These are phyloP conservation scores for Diaporthe amygdali DNA, from an alignment of 2,329 filamentous ascomycete species.

Conservation along the genomic window DNA sequence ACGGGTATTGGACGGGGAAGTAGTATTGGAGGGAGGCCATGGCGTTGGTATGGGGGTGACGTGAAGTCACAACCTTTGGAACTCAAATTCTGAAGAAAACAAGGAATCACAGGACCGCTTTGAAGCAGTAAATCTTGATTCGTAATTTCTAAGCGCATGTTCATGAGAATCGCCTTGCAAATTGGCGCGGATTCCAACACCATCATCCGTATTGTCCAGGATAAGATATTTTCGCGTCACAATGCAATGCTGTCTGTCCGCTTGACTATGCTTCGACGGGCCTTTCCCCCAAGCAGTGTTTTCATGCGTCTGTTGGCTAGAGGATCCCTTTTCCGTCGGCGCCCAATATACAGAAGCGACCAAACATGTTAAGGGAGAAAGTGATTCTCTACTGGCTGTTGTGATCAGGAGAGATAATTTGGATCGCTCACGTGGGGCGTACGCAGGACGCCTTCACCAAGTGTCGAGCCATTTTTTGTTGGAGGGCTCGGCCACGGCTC, in stretches of 20 bases:
- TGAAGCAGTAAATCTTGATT: not conserved
- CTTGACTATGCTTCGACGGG: not conserved
- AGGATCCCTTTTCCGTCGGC: not conserved
- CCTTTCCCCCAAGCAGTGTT: not conserved
- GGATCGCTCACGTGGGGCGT: not conserved
- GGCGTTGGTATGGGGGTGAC: not conserved
- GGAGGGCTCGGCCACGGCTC: not conserved
- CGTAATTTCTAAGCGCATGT: not conserved
- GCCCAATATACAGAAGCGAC: not conserved
- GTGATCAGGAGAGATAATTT: not conserved
- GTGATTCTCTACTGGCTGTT: not conserved
- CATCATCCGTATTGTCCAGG: not conserved
- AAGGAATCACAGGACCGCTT: not conserved
- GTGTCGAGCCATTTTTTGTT: not conserved
- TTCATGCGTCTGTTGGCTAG: not conserved
- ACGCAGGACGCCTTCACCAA: not conserved
- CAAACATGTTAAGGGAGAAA: not conserved
- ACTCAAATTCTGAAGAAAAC: not conserved
- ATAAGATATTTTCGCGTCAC: not conserved
- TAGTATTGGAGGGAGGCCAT: accelerated
- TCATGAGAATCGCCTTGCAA: not conserved
- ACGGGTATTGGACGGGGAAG: too few species aligned
- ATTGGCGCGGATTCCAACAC: not conserved
- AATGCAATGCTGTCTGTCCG: not conserved
- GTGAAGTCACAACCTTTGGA: not conserved